phyloP scores from a whole-genome alignment of 371 early-diverging fungal species.

The Lichtheimia hyalospora region DNA sequence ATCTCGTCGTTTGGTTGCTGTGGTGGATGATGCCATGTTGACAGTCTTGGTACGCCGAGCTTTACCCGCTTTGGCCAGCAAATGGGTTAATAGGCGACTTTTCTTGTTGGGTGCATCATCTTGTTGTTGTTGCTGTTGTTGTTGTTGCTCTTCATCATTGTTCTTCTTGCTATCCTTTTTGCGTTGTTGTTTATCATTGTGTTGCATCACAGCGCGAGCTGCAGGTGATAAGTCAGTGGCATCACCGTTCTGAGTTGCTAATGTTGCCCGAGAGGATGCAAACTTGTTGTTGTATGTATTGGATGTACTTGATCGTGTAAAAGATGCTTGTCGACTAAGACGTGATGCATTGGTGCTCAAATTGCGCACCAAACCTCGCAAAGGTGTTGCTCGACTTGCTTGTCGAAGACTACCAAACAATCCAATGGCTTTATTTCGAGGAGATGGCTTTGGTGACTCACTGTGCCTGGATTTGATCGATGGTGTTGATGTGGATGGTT shows the following conservation, averaged over 20 bases:
- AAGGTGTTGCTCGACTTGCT: conserved; percentile 7
- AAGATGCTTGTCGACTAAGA: neutral
- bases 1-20: conserved; percentile 1
- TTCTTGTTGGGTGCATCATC: neutral
- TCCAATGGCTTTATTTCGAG: conserved; percentile 6
- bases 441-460: neutral
- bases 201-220: conserved; percentile 19
- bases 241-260: conserved; percentile 1
- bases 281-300: neutral
- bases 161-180: conserved; percentile 4
- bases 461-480: neutral
- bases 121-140: neutral
- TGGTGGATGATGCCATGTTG: conserved; percentile 7
- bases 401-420: conserved; percentile 24
- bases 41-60: conserved; percentile 16
- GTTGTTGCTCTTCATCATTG: neutral
- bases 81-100: conserved; percentile 5
- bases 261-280: conserved; percentile 4
- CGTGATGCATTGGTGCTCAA: conserved; percentile 9
- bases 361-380: conserved; percentile 21
- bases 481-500: neutral
- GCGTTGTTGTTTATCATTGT: conserved; percentile 4
- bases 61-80: conserved; percentile 22
- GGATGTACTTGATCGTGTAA: too few relatives aligned
- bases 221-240: conserved; percentile 10